Evolutionary conservation across 768 basidiomycete species (phyloP), one percentile per base, ranked within the genome.

Genomic region (Royoungia palumana): DNA sequence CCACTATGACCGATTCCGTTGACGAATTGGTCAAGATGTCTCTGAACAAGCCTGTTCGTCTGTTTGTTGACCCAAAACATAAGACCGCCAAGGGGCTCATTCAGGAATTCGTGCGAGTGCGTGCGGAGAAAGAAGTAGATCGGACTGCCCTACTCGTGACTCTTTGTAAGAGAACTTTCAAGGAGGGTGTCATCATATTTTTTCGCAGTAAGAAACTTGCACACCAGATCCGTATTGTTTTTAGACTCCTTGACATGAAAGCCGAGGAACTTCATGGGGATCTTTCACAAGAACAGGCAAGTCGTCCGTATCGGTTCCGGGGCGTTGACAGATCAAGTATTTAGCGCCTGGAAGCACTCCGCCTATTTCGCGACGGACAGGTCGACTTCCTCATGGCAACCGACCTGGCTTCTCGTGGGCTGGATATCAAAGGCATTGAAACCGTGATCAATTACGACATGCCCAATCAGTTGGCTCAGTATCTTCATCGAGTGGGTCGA

Each of bases 381-480:
- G 89, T 89, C n/a, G 89, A 94, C 66, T 98, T 83, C 68, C 74
- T 99, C 9, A 87, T 99, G 78, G 95, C 94, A 3, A 99, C 96
- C 1, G 96, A 98, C 65, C 73, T 99, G 30, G 96, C 96, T 27
- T 89, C 94, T 47, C 84, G 94, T 51, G 91, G 96, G 68, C 77
- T 99, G 24, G 95, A 98, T 70, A 96, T 99, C 74, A 95, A 94
- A 65, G 94, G 94, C 14, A 85, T 97, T 21, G 91, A 98, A 63
- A 94, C 93, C 3, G 92, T 99, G 53, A 94, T 99, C 66, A 99
- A 99, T 69, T 98, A 94, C 64, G 96, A 99, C 65, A 96, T 98
- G 95, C 96, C 96, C 10, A 79, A 81, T 17, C 89, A 94, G 61
- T 73, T 97, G 28, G 83, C 89, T 8, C 93, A 94, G 60, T 99